Base-by-base conservation (phyloP, 139 green algal genomes). In the Chlamydomonas sphaeroides region DNA sequence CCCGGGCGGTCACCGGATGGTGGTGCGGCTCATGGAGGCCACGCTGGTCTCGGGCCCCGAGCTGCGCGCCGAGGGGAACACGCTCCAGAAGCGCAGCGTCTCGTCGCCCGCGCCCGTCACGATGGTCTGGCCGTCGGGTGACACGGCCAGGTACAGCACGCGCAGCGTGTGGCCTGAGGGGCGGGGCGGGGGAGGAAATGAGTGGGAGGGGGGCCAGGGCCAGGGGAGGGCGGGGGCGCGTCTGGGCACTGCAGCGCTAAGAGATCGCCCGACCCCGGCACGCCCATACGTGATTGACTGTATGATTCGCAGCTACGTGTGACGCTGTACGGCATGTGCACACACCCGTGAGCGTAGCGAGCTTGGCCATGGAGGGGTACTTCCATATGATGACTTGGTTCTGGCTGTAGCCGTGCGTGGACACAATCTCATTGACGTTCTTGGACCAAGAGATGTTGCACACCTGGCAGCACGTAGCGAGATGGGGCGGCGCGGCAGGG, bases 361-460 rank as follows among this genome's bases (percentile, higher is more conserved):
- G 87, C 89, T 96, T 97, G 74, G 85, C 89, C 91, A 98, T 97
- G 72, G 71, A 86, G 3, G 95, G 95, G 80, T 98, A 97, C 78
- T 94, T 92, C 95, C 95, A 98, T 11, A 98, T 93, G 36, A 97
- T 91, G 71, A 98, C 92, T 88, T 99, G 96, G 89, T 99, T 99
- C 84, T 99, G 96, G 79, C 85, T 94, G 92, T 99, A 99, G 26
- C 97, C 97, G 85, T 99, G 97, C n/a, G 97, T 98, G 83, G 87
- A 96, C 53, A 98, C 97, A 72, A 99, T 92, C 92, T 99, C 97
- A 86, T 99, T 99, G 30, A 97, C 94, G 84, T 98, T 99, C 67
- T 97, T 97, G 70, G 90, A 96, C 97, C 97, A 99, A 14, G 92
- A 90, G 41, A 99, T 89, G 90, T 99, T 99, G 92, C 97, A 99